A percentile compares a stretch with the other conserved stretches of the same genome.
Conservation (phyloP, 164 flowering plant species). For the Litsea cubeba region DNA sequence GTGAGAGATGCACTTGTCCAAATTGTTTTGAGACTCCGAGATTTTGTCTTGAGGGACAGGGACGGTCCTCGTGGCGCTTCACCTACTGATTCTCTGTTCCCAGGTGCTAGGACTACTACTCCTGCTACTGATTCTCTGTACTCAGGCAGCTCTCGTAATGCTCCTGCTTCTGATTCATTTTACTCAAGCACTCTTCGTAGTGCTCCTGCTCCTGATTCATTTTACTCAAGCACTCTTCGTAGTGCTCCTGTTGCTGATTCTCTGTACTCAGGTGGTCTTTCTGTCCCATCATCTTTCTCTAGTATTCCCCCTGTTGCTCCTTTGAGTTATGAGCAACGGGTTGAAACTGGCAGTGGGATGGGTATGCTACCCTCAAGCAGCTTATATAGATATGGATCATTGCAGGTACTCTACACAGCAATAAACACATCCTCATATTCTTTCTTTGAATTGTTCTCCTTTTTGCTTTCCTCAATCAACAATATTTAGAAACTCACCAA, state of each 20-base stretch:
- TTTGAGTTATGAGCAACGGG: conserved; percentile 61
- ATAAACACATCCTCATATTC: not conserved
- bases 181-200: conserved; percentile 18
- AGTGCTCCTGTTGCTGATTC: conserved; percentile 48
- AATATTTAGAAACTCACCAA: not conserved
- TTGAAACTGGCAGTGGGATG: conserved; percentile 34
- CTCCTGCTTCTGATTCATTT: conserved; percentile 7
- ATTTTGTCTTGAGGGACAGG: conserved; percentile 65
- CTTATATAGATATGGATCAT: conserved; percentile 72
- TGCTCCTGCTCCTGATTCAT: conserved; percentile 8
- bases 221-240: conserved; percentile 11
- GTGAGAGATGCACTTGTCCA: conserved; percentile 95
- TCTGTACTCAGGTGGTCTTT: conserved; percentile 39
- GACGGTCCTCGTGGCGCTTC: conserved; percentile 26
- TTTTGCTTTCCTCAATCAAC: not conserved
- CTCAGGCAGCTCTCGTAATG: conserved; percentile 25
- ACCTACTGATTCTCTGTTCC: conserved; percentile 28
- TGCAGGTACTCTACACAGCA: conserved; percentile 42
- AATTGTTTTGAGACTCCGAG: conserved; percentile 82
- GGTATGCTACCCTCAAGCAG: conserved; percentile 58
- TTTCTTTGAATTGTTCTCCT: not conserved
- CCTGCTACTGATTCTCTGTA: conserved; percentile 24
- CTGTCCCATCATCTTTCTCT: conserved; percentile 48
- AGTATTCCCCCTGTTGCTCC: conserved; percentile 46
- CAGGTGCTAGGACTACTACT: conserved; percentile 35